phyloP scores from a whole-genome alignment of 495 filamentous ascomycete species.

The Rhypophila decipiens region DNA sequence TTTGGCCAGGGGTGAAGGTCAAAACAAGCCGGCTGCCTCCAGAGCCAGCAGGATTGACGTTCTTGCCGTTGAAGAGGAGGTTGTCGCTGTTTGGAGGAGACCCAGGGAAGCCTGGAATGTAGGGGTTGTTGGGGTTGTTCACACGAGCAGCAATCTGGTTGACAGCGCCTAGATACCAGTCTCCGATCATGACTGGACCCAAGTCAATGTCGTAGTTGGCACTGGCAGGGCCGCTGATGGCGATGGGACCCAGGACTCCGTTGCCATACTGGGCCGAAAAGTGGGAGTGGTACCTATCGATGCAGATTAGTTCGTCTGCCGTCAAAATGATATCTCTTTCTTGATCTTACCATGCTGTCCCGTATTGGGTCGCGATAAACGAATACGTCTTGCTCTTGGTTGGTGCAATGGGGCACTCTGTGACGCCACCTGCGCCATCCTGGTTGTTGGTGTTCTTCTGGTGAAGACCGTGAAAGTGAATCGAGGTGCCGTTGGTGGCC shows the following conservation, averaged over 20 bases:
- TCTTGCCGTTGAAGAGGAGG: constrained; percentile 35
- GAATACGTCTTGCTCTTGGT: constrained; percentile 35
- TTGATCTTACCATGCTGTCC: constrained; percentile 20
- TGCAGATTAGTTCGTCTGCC: neutral
- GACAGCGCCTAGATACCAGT: constrained; percentile 35
- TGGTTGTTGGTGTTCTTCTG: constrained; percentile 30
- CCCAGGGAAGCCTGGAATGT: constrained; percentile 25
- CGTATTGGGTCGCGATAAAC: constrained; percentile 47
- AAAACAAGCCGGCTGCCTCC: constrained; percentile 24
- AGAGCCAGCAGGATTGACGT: constrained; percentile 26
- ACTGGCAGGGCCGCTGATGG: constrained; percentile 50
- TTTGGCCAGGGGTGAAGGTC: constrained; percentile 31
- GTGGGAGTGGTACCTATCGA: constrained; percentile 50
- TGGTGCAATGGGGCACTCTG: constrained; percentile 47
- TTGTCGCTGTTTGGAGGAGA: constrained; percentile 25
- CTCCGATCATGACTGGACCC: constrained; percentile 35
- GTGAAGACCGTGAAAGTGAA: constrained; percentile 53
- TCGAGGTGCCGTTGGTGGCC: constrained; percentile 33
- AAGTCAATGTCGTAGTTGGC: constrained; percentile 48
- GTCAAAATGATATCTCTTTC: neutral
- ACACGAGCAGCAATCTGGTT: constrained; percentile 13
- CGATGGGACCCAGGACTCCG: constrained; percentile 43
- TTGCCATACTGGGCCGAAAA: constrained; percentile 49
- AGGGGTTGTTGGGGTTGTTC: constrained; percentile 19
- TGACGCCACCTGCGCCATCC: constrained; percentile 42